Conservation (phyloP, 306 rosid genomes). For the Crotalaria pallida region DNA sequence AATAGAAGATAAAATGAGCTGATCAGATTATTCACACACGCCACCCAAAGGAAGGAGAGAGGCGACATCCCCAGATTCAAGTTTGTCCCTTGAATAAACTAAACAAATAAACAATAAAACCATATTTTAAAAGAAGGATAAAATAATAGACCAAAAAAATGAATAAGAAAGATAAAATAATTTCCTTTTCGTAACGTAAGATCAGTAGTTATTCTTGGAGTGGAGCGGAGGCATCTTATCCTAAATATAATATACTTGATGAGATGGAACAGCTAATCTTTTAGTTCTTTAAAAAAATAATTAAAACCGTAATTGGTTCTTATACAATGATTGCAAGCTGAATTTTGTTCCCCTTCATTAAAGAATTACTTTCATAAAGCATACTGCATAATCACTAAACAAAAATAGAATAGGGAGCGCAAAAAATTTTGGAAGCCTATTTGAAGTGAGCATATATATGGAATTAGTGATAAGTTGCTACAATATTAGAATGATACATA, state of each 20-base stretch:
- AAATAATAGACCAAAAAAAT: too few relatives aligned
- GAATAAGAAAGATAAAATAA: not conserved
- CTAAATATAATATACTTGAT: not conserved
- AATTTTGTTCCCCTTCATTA: too few relatives aligned
- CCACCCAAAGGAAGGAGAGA: conserved; percentile 11
- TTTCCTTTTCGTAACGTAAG: not conserved
- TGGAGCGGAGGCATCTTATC: conserved; percentile 9
- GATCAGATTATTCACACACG: conserved; percentile 26
- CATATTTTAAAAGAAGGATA: not conserved
- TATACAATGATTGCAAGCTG: too few relatives aligned
- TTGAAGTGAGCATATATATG: too few relatives aligned
- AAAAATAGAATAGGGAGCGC: too few relatives aligned
- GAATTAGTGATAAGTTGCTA: too few relatives aligned
- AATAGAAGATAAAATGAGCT: conserved; percentile 6
- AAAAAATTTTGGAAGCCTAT: too few relatives aligned
- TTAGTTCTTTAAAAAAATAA: too few relatives aligned
- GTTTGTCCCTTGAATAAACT: conserved; percentile 1
- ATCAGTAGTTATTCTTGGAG: conserved; percentile 13
- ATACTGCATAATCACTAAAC: too few relatives aligned
- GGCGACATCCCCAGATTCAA: conserved; percentile 12
- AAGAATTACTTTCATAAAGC: too few relatives aligned
- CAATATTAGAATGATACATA: too few relatives aligned
- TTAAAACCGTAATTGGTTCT: too few relatives aligned
- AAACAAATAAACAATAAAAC: not conserved
- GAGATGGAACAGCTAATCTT: not conserved